phyloP scores from a whole-genome alignment of 2,329 filamentous ascomycete genomes.

The Pezicula radicicola region DNA sequence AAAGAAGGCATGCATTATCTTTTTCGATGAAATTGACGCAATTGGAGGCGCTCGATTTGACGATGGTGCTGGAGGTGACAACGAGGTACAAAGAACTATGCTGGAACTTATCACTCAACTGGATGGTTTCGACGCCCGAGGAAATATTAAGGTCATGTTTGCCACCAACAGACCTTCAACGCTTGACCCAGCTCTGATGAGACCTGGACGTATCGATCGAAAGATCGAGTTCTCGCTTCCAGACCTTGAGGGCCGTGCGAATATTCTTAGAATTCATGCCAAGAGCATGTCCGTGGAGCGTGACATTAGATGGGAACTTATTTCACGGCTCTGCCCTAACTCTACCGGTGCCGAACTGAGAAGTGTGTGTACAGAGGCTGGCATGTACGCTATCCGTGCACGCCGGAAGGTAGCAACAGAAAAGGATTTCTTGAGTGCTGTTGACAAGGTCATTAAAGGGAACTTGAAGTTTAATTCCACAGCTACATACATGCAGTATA shows the following conservation, averaged over 20 bases:
- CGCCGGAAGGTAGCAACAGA: constrained; percentile 96
- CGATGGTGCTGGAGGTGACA: constrained; percentile 93
- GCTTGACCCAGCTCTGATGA: constrained; percentile 93
- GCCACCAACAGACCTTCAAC: constrained; percentile 96
- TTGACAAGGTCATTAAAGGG: constrained; percentile 99
- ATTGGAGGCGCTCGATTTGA: constrained; percentile 95
- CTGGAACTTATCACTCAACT: constrained; percentile 95
- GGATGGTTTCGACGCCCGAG: constrained; percentile 92
- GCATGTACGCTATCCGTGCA: constrained; percentile 96
- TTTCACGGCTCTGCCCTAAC: constrained; percentile 95
- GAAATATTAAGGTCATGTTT: constrained; percentile 99
- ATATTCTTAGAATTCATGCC: constrained; percentile 96
- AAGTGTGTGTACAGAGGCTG: constrained; percentile 95
- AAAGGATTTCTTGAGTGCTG: constrained; percentile 96
- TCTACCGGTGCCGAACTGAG: constrained; percentile 93
- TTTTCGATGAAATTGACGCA: constrained; percentile 98
- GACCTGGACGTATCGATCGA: constrained; percentile 93
- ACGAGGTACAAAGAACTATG: constrained; percentile 98
- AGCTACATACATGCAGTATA: constrained; percentile 98
- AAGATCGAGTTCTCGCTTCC: constrained; percentile 99
- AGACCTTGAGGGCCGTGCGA: constrained; percentile 94
- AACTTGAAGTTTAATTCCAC: constrained; percentile 99
- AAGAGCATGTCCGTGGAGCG: constrained; percentile 99
- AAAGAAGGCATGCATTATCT: constrained; percentile 99
- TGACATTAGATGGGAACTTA: constrained; percentile 98